Evolutionary conservation across 495 filamentous ascomycete genomes (phyloP).

Genomic region (Bacidia rubella): DNA sequence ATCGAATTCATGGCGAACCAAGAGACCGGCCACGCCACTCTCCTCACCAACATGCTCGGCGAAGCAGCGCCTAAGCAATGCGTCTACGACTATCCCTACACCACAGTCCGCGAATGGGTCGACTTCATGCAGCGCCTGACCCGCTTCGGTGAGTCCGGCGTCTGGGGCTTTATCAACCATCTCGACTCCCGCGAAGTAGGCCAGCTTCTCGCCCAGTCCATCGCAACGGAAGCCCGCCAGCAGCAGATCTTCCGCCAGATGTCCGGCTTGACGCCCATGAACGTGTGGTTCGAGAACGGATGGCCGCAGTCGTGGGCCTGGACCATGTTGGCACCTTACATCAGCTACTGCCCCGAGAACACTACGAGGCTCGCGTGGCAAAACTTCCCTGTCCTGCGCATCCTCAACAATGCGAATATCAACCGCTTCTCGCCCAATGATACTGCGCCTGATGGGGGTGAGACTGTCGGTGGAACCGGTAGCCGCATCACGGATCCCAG

Average conservation of each 20-base stretch:
- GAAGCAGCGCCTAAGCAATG: conserved; percentile 59
- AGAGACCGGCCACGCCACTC: conserved; percentile 66
- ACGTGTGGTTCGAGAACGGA: conserved; percentile 71
- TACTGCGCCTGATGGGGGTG: conserved; percentile 33
- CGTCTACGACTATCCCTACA: conserved; percentile 70
- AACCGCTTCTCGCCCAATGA: conserved; percentile 42
- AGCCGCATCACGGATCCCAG: conserved; percentile 29
- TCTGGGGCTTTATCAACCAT: conserved; percentile 74
- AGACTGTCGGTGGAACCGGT: conserved; percentile 39
- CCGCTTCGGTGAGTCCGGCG: conserved; percentile 67
- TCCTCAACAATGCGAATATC: conserved; percentile 69
- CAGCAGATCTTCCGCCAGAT: conserved; percentile 85
- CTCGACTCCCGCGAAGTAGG: conserved; percentile 64
- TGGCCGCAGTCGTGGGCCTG: conserved; percentile 81
- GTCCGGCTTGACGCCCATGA: conserved; percentile 70
- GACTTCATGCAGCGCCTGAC: conserved; percentile 84
- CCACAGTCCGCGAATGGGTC: conserved; percentile 62
- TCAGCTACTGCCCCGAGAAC: conserved; percentile 61
- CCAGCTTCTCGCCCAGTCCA: conserved; percentile 58
- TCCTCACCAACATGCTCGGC: conserved; percentile 73
- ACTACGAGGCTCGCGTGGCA: conserved; percentile 73
- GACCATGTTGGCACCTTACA: conserved; percentile 74
- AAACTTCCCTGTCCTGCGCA: conserved; percentile 66
- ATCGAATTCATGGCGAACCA: conserved; percentile 81
- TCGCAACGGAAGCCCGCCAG: conserved; percentile 76